These are phyloP conservation scores for Pleoardoris graminearum DNA, from an alignment of 2,329 filamentous ascomycete genomes.

Conservation along the genomic window DNA sequence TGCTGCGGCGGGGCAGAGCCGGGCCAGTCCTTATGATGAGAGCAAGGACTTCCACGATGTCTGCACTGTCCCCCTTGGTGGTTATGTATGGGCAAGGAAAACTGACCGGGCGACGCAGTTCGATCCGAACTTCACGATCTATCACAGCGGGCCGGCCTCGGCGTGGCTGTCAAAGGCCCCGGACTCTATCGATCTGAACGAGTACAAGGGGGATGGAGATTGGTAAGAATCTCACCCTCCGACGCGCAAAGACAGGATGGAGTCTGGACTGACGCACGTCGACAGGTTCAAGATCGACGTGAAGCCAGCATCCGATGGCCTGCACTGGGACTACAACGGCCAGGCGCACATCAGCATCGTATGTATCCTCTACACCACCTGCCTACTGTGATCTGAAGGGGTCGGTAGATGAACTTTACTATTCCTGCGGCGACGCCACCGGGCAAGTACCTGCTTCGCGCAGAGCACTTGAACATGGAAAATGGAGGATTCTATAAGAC, in stretches of 20 bases:
- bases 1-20: background rate
- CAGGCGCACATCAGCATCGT: background rate
- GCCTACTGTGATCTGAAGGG: background rate
- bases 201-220: conserved; percentile 12
- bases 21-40: background rate
- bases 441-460: conserved; percentile 16
- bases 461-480: conserved; percentile 15
- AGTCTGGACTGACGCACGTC: background rate
- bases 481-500: background rate
- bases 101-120: background rate
- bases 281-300: conserved; percentile 10
- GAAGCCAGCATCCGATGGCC: conserved; percentile 5
- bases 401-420: conserved; percentile 18
- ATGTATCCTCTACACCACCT: background rate
- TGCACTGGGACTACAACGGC: conserved; percentile 7
- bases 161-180: conserved; percentile 14
- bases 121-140: conserved; percentile 10
- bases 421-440: conserved; percentile 17
- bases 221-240: background rate
- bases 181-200: background rate
- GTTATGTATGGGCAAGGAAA: background rate
- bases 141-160: conserved; percentile 12
- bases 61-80: background rate
- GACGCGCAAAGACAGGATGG: background rate
- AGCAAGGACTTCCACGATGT: background rate